Conservation (phyloP, 495 filamentous ascomycete genomes). For the Trichoderma asperelloides region DNA sequence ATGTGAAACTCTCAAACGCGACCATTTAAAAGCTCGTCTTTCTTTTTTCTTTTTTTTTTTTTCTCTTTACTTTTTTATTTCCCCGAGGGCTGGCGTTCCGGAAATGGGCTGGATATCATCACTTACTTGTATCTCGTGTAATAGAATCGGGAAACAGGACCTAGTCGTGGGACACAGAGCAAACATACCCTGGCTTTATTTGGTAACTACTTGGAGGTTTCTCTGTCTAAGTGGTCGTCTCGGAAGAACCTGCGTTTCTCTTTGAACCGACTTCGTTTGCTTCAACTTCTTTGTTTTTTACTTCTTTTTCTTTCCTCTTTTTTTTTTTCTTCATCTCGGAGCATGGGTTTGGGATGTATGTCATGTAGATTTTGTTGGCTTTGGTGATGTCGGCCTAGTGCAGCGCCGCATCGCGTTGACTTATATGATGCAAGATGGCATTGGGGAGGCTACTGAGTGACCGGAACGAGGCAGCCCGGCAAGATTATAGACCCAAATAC, state of each 20-base stretch:
- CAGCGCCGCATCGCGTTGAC: background rate
- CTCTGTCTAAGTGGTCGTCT: background rate
- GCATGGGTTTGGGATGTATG: background rate
- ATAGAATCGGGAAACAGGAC: background rate
- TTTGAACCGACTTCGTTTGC: background rate
- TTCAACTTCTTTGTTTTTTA: background rate
- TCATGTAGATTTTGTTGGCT: background rate
- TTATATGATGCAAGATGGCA: background rate
- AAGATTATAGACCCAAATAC: too few species aligned
- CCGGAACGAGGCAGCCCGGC: background rate
- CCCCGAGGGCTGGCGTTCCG: background rate
- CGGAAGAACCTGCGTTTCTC: background rate
- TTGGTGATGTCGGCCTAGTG: conserved; percentile 2
- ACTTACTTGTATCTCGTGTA: background rate
- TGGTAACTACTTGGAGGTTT: background rate
- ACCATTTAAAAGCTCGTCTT: background rate
- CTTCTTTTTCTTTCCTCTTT: background rate
- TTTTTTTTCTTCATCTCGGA: background rate
- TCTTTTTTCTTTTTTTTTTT: background rate
- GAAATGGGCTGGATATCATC: conserved; percentile 4
- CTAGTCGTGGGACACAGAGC: background rate
- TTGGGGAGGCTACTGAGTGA: background rate
- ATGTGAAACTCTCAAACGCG: background rate
- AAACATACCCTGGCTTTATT: too few species aligned
- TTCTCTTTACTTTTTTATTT: background rate